Conservation (phyloP, 805 yeast genomes). For the Wickerhamomyces mucosus region DNA sequence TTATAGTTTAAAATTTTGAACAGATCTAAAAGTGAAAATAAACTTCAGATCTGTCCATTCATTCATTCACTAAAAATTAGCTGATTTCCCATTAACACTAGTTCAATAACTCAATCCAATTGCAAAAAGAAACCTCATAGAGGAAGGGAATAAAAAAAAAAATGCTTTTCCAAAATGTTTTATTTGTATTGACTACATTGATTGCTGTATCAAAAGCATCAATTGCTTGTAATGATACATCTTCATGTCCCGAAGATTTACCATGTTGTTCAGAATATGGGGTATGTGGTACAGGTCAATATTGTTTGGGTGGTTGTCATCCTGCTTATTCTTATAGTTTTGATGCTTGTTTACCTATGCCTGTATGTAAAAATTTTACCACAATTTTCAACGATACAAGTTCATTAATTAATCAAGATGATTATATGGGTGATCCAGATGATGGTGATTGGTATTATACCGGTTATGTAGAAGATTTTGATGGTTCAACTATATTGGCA, state of each 20-base stretch:
- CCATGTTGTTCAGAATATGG: slow-evolving; percentile 89
- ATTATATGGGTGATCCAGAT: slow-evolving; percentile 56
- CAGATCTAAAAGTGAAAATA: too few species aligned
- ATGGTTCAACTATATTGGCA: slow-evolving; percentile 52
- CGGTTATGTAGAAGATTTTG: slow-evolving; percentile 47
- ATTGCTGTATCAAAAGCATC: slow-evolving; percentile 2
- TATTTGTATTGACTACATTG: not conserved
- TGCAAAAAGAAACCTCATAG: too few species aligned
- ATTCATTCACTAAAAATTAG: too few species aligned
- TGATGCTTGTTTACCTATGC: slow-evolving; percentile 79
- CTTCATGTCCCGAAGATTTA: slow-evolving; percentile 59
- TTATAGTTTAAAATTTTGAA: too few species aligned
- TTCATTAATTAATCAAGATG: slow-evolving; percentile 14
- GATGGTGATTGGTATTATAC: slow-evolving; percentile 58
- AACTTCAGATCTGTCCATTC: too few species aligned
- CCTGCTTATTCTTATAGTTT: slow-evolving; percentile 31
- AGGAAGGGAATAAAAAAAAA: not conserved
- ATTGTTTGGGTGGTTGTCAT: slow-evolving; percentile 86
- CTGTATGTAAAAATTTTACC: slow-evolving; percentile 47
- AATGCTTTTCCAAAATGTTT: not conserved
- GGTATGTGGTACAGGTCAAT: slow-evolving; percentile 64
- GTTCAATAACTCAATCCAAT: too few species aligned
- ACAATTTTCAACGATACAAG: slow-evolving; percentile 32
- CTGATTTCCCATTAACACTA: too few species aligned
- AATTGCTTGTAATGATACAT: slow-evolving; percentile 40